Conservation (phyloP, 2,329 filamentous ascomycete species). For the Colletotrichum horii region DNA sequence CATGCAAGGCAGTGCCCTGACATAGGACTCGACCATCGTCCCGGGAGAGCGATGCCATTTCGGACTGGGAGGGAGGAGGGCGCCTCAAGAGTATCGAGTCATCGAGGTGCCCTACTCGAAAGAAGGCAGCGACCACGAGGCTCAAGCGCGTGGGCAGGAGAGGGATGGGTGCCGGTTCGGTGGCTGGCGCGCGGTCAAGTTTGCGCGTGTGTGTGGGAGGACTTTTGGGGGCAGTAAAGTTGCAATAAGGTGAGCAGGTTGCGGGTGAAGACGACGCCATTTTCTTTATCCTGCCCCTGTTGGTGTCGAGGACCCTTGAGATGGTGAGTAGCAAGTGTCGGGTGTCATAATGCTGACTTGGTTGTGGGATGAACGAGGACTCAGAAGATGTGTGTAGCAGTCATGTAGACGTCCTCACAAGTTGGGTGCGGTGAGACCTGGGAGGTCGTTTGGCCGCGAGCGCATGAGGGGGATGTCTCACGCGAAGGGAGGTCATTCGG, state of each 20-base stretch:
- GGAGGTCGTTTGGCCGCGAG: constrained; percentile 15
- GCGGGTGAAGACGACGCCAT: background rate
- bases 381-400: background rate
- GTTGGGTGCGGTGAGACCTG: constrained; percentile 17
- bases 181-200: constrained; percentile 8
- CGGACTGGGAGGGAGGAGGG: background rate
- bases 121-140: constrained; percentile 18
- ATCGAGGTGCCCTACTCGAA: background rate
- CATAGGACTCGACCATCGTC: background rate
- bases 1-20: background rate
- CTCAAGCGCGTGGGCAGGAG: constrained; percentile 16
- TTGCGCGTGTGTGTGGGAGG: background rate
- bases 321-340: constrained; percentile 2
- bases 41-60: background rate
- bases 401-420: constrained; percentile 21
- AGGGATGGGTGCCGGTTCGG: constrained; percentile 6
- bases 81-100: background rate
- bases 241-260: background rate
- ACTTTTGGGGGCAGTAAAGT: background rate
- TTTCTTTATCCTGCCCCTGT: background rate
- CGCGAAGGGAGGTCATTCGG: constrained; percentile 15
- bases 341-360: constrained; percentile 13
- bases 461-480: constrained; percentile 23
- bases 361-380: constrained; percentile 6
- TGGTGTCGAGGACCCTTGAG: background rate